Conservation (phyloP, 75 land plant species). For the Cupressus sempervirens region DNA sequence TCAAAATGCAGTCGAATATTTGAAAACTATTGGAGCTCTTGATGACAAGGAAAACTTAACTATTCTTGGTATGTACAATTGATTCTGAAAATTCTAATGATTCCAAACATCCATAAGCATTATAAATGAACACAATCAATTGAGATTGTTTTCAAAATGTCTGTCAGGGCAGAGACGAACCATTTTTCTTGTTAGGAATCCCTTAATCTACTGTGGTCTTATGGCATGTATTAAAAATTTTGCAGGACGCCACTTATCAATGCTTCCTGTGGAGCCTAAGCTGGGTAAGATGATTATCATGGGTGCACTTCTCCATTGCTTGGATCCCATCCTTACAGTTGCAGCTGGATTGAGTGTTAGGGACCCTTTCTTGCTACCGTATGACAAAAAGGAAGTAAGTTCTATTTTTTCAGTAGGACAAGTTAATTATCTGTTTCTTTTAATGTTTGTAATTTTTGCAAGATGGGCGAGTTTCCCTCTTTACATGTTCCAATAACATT, state of each 20-base stretch:
- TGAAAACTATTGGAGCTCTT: constrained; percentile 86
- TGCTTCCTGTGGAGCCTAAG: constrained; percentile 91
- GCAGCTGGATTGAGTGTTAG: constrained; percentile 78
- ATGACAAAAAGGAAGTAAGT: constrained; percentile 75
- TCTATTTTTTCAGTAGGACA: neutral
- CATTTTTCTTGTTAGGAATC: neutral
- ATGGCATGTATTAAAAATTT: constrained; percentile 3
- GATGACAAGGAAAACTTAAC: constrained; percentile 85
- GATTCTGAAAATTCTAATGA: neutral
- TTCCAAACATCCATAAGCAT: neutral
- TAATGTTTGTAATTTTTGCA: neutral
- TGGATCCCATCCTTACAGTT: constrained; percentile 80
- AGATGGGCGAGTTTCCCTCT: neutral
- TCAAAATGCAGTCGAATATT: constrained; percentile 75
- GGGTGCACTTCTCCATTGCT: constrained; percentile 81
- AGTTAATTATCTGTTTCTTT: neutral
- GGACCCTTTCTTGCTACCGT: constrained; percentile 79
- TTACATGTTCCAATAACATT: neutral
- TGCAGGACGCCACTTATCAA: constrained; percentile 67
- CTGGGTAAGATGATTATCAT: constrained; percentile 92
- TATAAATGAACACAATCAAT: neutral
- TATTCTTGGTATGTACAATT: constrained; percentile 51
- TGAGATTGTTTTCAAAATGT: neutral
- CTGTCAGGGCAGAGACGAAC: neutral
- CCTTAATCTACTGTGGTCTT: neutral